Percentiles rank a stretch among this genome's conserved stretches.
phyloP scores from a whole-genome alignment of 2,329 filamentous ascomycete species.

The Coniochaeta sp. region DNA sequence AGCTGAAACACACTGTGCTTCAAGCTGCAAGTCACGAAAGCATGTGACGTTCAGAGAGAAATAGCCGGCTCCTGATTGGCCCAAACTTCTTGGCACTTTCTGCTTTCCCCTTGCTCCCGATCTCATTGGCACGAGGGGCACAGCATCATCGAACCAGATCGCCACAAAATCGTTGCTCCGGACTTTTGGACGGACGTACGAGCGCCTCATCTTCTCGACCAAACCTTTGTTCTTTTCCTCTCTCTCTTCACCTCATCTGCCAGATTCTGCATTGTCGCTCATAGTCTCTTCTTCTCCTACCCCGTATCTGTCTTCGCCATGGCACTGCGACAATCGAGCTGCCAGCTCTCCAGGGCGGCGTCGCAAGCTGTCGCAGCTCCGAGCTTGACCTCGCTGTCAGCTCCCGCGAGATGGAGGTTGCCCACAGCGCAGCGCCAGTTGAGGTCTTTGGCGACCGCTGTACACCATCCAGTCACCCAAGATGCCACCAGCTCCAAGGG shows the following conservation, averaged over 20 bases:
- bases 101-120: background rate
- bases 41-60: background rate
- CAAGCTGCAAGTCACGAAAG: background rate
- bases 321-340: slow-evolving; percentile 31
- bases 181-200: background rate
- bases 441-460: slow-evolving; percentile 51
- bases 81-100: background rate
- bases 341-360: slow-evolving; percentile 25
- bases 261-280: background rate
- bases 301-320: slow-evolving; percentile 23
- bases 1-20: background rate
- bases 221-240: background rate
- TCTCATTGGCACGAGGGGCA: background rate
- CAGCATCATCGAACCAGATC: slow-evolving; percentile 1
- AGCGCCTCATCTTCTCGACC: no score
- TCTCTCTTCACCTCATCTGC: background rate
- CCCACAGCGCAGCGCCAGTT: slow-evolving; percentile 23
- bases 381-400: slow-evolving; percentile 21
- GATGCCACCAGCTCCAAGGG: slow-evolving; percentile 63
- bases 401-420: slow-evolving; percentile 4
- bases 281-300: background rate
- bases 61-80: background rate
- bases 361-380: slow-evolving; percentile 17
- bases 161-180: slow-evolving; percentile 1
- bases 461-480: slow-evolving; percentile 76